phyloP scores from a whole-genome alignment of 192 early-diverging fungal genomes.

The Oehlia diaphana region DNA sequence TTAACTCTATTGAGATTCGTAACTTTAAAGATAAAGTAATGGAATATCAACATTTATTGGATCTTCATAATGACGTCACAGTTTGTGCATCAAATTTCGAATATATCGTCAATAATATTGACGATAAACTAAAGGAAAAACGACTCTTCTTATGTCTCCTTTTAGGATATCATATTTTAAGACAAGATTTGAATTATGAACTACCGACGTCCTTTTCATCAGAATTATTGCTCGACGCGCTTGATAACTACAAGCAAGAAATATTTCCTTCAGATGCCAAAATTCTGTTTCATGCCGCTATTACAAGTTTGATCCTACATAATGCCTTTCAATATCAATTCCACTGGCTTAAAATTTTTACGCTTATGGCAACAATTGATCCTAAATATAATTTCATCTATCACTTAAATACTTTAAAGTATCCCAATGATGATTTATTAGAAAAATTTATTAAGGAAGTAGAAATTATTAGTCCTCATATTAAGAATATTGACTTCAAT shows the following conservation, averaged over 20 bases:
- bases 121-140: neutral
- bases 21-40: slow-evolving; percentile 6
- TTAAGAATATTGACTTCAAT: neutral
- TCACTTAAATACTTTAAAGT: neutral
- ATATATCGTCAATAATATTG: neutral
- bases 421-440: neutral
- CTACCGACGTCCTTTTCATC: neutral
- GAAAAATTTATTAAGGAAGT: neutral
- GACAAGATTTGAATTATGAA: neutral
- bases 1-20: neutral
- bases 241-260: neutral
- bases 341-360: slow-evolving; percentile 4
- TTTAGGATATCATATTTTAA: neutral
- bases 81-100: neutral
- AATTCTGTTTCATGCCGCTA: neutral
- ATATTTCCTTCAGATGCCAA: neutral
- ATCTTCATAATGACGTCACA: neutral
- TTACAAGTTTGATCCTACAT: neutral
- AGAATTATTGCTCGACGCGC: neutral
- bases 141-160: neutral
- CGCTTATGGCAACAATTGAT: neutral
- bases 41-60: neutral
- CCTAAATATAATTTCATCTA: neutral
- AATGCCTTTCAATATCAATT: neutral
- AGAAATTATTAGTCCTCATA: neutral